Evolutionary conservation across 805 yeast genomes (phyloP).

Genomic region (Pichia manshurica): DNA sequence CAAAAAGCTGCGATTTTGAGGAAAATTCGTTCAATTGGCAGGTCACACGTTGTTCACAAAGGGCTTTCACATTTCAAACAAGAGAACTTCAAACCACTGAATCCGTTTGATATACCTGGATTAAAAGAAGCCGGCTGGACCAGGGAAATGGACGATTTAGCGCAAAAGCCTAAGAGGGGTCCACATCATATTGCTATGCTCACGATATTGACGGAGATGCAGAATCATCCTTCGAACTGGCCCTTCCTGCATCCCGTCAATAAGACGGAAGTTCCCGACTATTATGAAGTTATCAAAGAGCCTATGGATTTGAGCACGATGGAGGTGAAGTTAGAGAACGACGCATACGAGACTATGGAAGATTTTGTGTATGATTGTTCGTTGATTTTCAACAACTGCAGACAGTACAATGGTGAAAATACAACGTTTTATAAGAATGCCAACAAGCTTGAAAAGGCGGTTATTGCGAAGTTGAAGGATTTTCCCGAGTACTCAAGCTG

Average conservation of each 20-base stretch:
- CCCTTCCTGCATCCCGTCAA: slow-evolving; percentile 93
- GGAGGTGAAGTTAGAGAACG: slow-evolving; percentile 90
- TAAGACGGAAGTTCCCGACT: slow-evolving; percentile 91
- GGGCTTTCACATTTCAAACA: slow-evolving; percentile 72
- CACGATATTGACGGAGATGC: slow-evolving; percentile 78
- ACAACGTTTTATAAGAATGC: slow-evolving; percentile 97
- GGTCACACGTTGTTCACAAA: slow-evolving; percentile 73
- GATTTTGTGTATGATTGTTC: slow-evolving; percentile 86
- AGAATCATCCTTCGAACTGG: slow-evolving; percentile 96
- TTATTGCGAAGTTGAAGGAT: slow-evolving; percentile 76
- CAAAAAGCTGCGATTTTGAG: slow-evolving; percentile 89
- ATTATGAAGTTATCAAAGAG: slow-evolving; percentile 91
- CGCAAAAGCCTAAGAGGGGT: slow-evolving; percentile 88
- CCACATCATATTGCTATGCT: slow-evolving; percentile 95
- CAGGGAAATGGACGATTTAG: slow-evolving; percentile 95
- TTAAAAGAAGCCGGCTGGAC: slow-evolving; percentile 95
- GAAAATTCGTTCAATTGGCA: slow-evolving; percentile 73
- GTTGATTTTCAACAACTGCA: slow-evolving; percentile 83
- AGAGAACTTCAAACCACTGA: slow-evolving; percentile 43
- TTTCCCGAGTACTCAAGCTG: slow-evolving; percentile 86
- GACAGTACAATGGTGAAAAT: slow-evolving; percentile 86
- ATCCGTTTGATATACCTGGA: slow-evolving; percentile 86
- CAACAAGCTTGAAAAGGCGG: slow-evolving; percentile 83
- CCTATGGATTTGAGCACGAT: slow-evolving; percentile 97
- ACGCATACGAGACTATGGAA: slow-evolving; percentile 84